These are phyloP conservation scores for Phyllosticta citribraziliensis DNA, from an alignment of 2,329 filamentous ascomycete genomes.

Conservation along the genomic window DNA sequence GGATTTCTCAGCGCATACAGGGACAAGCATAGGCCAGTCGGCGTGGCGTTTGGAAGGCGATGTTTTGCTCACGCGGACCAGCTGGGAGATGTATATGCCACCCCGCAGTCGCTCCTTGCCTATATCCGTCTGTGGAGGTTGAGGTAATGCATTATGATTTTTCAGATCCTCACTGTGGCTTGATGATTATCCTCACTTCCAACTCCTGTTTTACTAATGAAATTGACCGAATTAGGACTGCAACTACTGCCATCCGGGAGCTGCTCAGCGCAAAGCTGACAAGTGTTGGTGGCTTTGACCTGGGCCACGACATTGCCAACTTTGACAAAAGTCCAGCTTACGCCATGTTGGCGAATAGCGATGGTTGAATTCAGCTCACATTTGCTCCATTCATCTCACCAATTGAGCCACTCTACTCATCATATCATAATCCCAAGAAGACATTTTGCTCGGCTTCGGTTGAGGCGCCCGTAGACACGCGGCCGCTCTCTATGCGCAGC, in stretches of 20 bases:
- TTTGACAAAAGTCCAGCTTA: background rate
- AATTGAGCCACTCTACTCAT: background rate
- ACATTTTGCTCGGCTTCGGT: background rate
- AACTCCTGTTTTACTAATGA: background rate
- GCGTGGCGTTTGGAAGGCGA: background rate
- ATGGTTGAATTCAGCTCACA: background rate
- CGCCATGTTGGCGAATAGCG: background rate
- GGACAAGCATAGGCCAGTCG: background rate
- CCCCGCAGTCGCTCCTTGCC: background rate
- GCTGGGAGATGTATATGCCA: background rate
- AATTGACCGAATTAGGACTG: background rate
- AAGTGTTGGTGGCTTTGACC: background rate
- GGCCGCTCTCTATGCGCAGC: background rate
- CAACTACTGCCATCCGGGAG: background rate
- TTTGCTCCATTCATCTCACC: background rate
- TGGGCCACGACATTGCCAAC: background rate
- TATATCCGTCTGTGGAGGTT: background rate
- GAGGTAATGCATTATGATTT: background rate
- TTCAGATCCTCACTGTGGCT: background rate
- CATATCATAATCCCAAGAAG: background rate
- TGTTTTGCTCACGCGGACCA: background rate
- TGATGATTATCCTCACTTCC: background rate
- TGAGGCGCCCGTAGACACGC: background rate
- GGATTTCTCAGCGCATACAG: background rate
- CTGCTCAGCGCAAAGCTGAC: background rate